Conservation (phyloP, 441 rosid genomes). For the Caryocar brasiliense region DNA sequence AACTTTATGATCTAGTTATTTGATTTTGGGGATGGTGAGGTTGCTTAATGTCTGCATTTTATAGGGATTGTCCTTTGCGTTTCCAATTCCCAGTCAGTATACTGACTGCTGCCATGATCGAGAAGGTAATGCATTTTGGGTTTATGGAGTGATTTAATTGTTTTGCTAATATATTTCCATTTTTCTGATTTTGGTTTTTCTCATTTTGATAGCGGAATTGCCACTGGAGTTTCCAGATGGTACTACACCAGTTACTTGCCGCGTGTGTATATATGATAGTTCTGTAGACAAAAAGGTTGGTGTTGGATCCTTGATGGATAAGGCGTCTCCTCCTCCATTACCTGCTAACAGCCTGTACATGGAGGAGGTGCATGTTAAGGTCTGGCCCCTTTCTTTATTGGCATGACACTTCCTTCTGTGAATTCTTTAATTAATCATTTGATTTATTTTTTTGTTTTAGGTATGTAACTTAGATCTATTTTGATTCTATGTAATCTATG, state of each 20-base stretch:
- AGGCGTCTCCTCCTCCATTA: constrained; percentile 77
- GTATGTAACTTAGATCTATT: constrained; percentile 9
- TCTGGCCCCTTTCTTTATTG: constrained; percentile 17
- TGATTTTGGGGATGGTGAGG: neutral
- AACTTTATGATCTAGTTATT: neutral
- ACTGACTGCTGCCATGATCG: constrained; percentile 70
- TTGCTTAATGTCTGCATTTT: constrained; percentile 6
- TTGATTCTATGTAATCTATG: constrained; percentile 9
- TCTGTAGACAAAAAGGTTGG: constrained; percentile 84
- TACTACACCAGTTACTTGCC: constrained; percentile 90
- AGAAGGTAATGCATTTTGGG: constrained; percentile 44
- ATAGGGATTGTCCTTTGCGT: constrained; percentile 87
- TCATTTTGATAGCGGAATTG: constrained; percentile 49
- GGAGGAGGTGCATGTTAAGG: constrained; percentile 97
- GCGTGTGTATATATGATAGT: constrained; percentile 78
- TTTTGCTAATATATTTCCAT: constrained; percentile 1
- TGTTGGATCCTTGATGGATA: constrained; percentile 72
- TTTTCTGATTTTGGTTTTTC: constrained; percentile 1
- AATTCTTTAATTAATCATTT: neutral
- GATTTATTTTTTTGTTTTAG: neutral
- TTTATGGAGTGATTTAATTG: neutral
- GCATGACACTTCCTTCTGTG: neutral
- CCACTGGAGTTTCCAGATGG: constrained; percentile 98
- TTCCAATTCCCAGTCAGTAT: constrained; percentile 87
- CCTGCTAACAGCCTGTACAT: constrained; percentile 75